These are phyloP conservation scores for Saccharomycopsis schoenii DNA, from an alignment of 805 yeast genomes.

Conservation along the genomic window DNA sequence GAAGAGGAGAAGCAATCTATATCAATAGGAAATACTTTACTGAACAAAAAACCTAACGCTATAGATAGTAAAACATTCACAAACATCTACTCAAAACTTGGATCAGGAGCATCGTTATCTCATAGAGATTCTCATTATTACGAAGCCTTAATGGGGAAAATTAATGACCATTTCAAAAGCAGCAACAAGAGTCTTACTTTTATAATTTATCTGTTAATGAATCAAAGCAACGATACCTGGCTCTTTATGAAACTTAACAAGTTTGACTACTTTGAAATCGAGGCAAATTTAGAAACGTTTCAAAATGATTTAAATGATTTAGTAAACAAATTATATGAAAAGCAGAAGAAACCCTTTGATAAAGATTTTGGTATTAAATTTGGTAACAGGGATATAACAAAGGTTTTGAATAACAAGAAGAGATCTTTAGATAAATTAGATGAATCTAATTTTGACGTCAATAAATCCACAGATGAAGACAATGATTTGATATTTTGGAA, in stretches of 20 bases:
- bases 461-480: not conserved
- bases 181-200: not conserved
- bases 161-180: not conserved
- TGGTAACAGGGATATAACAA: slow-evolving; percentile 16
- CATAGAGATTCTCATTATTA: not conserved
- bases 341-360: not conserved
- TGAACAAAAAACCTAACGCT: not conserved
- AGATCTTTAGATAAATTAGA: not conserved
- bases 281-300: not conserved
- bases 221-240: slow-evolving; percentile 9
- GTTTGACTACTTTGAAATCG: slow-evolving; percentile 6
- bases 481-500: slow-evolving; percentile 6
- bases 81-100: not conserved
- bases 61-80: not conserved
- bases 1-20: not conserved
- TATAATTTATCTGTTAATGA: not conserved
- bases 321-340: not conserved
- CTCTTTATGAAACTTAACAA: slow-evolving; percentile 10
- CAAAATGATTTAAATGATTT: not conserved
- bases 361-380: slow-evolving; percentile 11
- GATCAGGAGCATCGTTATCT: not conserved
- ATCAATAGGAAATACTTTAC: not conserved
- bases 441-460: not conserved
- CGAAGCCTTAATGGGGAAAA: not conserved
- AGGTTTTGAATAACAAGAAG: slow-evolving; percentile 2